phyloP scores from a whole-genome alignment of 2,329 filamentous ascomycete species.

The Aspergillus spinulosporus region DNA sequence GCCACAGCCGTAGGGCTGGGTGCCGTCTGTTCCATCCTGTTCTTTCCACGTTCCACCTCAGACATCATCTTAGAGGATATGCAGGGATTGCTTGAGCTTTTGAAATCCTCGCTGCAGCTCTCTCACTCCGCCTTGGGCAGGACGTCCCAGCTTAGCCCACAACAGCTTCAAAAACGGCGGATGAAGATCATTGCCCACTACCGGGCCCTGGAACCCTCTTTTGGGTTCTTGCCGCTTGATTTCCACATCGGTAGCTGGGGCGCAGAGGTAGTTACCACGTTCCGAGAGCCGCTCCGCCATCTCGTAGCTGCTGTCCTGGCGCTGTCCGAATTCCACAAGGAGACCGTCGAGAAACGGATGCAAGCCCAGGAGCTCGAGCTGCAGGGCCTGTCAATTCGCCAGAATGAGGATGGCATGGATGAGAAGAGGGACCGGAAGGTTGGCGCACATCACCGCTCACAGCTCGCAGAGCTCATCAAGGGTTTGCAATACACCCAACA shows the following conservation, averaged over 20 bases:
- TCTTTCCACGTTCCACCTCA: slow-evolving; percentile 55
- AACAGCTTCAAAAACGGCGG: slow-evolving; percentile 34
- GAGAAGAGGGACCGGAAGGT: slow-evolving; percentile 14
- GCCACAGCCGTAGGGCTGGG: slow-evolving; percentile 51
- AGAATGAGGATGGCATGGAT: not conserved
- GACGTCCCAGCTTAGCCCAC: slow-evolving; percentile 5
- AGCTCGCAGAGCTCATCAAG: not conserved
- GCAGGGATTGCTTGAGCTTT: slow-evolving; percentile 31
- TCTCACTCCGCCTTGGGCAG: slow-evolving; percentile 27
- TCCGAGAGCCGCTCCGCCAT: slow-evolving; percentile 42
- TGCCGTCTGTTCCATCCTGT: slow-evolving; percentile 45
- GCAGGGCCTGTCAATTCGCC: not conserved
- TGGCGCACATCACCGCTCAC: not conserved
- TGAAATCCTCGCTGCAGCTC: slow-evolving; percentile 33
- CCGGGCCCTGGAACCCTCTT: slow-evolving; percentile 40
- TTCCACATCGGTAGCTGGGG: slow-evolving; percentile 50
- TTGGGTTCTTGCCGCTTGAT: slow-evolving; percentile 51
- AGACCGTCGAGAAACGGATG: slow-evolving; percentile 21
- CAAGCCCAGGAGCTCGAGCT: slow-evolving; percentile 11
- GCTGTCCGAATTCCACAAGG: slow-evolving; percentile 48
- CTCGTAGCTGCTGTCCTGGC: slow-evolving; percentile 38
- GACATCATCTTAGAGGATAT: slow-evolving; percentile 42
- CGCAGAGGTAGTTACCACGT: slow-evolving; percentile 43
- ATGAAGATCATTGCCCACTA: slow-evolving; percentile 37
- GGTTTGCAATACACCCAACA: slow-evolving; percentile 30